These are phyloP conservation scores for Trametes sanguinea DNA, from an alignment of 768 basidiomycete genomes.

Conservation along the genomic window DNA sequence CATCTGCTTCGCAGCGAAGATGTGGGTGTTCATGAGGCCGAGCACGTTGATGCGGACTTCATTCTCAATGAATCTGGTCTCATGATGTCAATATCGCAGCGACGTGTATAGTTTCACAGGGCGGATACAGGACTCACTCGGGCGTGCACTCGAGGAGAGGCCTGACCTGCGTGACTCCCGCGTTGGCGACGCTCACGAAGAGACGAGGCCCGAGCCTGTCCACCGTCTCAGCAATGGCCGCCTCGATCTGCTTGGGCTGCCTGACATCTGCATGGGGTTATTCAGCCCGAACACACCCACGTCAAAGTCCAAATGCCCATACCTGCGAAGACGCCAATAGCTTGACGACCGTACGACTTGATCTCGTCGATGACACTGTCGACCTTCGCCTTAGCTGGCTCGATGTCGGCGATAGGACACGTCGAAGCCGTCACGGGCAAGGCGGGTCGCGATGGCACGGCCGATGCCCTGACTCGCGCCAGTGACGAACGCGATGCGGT, in stretches of 20 bases:
- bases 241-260: conserved; percentile 34
- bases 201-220: conserved; percentile 32
- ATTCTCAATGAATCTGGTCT: conserved; percentile 31
- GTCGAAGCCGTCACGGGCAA: conserved; percentile 50
- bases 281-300: neutral
- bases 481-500: conserved; percentile 44
- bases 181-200: conserved; percentile 36
- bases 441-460: conserved; percentile 46
- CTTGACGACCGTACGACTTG: conserved; percentile 34
- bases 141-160: conserved; percentile 35
- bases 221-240: conserved; percentile 34
- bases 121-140: conserved; percentile 24
- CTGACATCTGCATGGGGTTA: conserved; percentile 26
- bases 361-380: conserved; percentile 32
- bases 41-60: conserved; percentile 32
- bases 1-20: conserved; percentile 38
- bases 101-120: no score
- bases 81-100: no score
- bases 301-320: neutral
- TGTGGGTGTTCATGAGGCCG: conserved; percentile 37
- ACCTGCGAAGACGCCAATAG: conserved; percentile 33
- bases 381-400: conserved; percentile 28
- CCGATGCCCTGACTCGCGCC: conserved; percentile 52
- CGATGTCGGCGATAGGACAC: conserved; percentile 50
- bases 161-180: conserved; percentile 35